These are phyloP conservation scores for Hawksworthiomyces lignivorus DNA, from an alignment of 2,329 filamentous ascomycete genomes.

Conservation along the genomic window DNA sequence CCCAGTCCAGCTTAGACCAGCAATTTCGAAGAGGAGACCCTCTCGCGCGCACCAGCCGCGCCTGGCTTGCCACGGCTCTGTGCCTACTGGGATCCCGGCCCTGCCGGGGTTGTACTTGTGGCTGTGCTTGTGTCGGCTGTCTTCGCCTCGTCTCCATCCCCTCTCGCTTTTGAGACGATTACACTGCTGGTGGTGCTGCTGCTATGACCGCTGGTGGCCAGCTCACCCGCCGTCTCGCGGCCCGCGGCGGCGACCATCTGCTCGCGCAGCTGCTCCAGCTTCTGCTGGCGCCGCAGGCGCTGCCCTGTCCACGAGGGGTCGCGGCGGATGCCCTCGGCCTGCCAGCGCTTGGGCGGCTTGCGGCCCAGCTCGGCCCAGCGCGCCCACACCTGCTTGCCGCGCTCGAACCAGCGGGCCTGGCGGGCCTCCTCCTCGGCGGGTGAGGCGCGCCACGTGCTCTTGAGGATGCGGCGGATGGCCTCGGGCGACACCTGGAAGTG, in stretches of 20 bases:
- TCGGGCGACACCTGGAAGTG: constrained; percentile 85
- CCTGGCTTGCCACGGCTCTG: too few relatives aligned
- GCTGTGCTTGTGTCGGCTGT: too few relatives aligned
- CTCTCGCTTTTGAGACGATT: too few relatives aligned
- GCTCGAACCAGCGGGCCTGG: constrained; percentile 53
- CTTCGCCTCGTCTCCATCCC: too few relatives aligned
- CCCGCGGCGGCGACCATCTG: not conserved
- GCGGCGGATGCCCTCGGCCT: constrained; percentile 36
- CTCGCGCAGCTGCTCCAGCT: not conserved
- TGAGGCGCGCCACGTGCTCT: constrained; percentile 63
- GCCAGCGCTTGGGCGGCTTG: constrained; percentile 56
- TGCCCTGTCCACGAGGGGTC: constrained; percentile 14
- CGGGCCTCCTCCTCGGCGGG: constrained; percentile 48
- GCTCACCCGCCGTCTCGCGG: not conserved
- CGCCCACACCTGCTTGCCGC: constrained; percentile 53
- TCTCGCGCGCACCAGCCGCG: too few relatives aligned
- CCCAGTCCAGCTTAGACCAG: too few relatives aligned
- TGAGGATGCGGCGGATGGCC: constrained; percentile 78
- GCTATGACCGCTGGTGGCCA: too few relatives aligned
- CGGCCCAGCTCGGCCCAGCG: constrained; percentile 51
- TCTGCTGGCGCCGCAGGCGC: constrained; percentile 6
- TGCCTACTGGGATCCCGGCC: too few relatives aligned
- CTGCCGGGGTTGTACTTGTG: too few relatives aligned
- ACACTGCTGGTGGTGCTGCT: too few relatives aligned
- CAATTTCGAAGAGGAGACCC: too few relatives aligned